Base-by-base conservation (phyloP, 1,284 basidiomycete species). In the Marasmius fiardii region DNA sequence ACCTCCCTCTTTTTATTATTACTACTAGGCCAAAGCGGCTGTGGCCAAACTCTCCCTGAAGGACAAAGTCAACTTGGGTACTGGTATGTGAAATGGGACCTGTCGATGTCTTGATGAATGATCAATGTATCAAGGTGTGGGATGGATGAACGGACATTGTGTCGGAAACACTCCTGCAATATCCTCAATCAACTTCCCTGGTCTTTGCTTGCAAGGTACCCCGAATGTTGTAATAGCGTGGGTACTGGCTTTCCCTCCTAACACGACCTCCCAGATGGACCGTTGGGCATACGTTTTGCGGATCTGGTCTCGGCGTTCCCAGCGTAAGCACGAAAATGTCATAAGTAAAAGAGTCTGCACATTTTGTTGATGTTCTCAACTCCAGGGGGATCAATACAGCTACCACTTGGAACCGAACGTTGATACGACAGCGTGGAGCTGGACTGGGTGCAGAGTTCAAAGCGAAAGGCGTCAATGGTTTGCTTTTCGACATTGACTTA, bases 381-480 rank as follows among this genome's bases (percentile, higher is more conserved):
- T 35, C 6, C 56, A 82, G 82, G 18, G 88, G 78, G 16, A 84
- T 92, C 70, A 92, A 90, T 64, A 80, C 78, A 8, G 89, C 85
- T 4, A 76, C 88, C 12, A 89, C 90, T 64, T 90, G 86, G 69
- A 88, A 89, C 67, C 81, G 86, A 48, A 79, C 81, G 12, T 73
- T 92, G 31, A 85, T 89, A 69, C 76, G 79, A 58, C 70, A 78
- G 56, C 77, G 88, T 39, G 89, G 84, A 8, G 70, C 68, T 12
- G 86, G 85, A 2, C 75, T 91, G 68, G 89, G 86, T 12, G 68
- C 77, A 14, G 89, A 92, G 70, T 85, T 85, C 71, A 78, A 78
- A 52, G 84, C 79, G 50, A 90, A 91, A 68, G 91, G 84, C 12
- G 75, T 78, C 51, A 72, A 85, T 39, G 28, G 51, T 57, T 23